Percentiles rank a stretch among this genome's conserved stretches.
phyloP scores from a whole-genome alignment of 2,329 filamentous ascomycete genomes.

The Decorospora gaudefroyi region DNA sequence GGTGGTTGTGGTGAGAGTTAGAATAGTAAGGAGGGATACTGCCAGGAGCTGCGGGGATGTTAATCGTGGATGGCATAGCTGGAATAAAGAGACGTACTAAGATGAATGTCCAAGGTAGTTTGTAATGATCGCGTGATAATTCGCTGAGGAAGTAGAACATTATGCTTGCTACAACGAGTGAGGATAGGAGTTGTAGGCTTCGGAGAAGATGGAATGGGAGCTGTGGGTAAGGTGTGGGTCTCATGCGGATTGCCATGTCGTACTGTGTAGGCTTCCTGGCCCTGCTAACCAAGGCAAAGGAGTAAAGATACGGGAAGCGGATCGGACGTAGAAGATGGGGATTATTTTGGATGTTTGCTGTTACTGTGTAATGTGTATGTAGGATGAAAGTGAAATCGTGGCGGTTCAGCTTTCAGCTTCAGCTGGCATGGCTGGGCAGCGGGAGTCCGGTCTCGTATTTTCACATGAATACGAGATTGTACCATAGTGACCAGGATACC shows the following conservation, averaged over 20 bases:
- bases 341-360: no score
- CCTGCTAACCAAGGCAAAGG: no score
- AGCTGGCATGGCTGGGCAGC: no score
- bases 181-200: conserved; percentile 50
- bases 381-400: no score
- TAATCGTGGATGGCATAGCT: conserved; percentile 1
- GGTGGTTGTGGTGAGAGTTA: conserved; percentile 54
- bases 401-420: no score
- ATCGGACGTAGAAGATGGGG: no score
- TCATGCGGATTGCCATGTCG: conserved; percentile 30
- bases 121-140: conserved; percentile 57
- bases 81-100: conserved; percentile 50
- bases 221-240: conserved; percentile 51
- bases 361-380: no score
- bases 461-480: no score
- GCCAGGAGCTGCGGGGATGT: conserved; percentile 53
- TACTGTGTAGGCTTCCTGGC: conserved; percentile 26
- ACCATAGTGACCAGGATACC: no score
- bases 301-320: no score
- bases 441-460: no score
- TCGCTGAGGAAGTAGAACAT: conserved; percentile 62
- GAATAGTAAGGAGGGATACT: conserved; percentile 57
- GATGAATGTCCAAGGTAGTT: conserved; percentile 63
- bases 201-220: conserved; percentile 52
- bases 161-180: conserved; percentile 58